Conservation (phyloP, 192 early-diverging fungal species). For the Coemansia sp. region DNA sequence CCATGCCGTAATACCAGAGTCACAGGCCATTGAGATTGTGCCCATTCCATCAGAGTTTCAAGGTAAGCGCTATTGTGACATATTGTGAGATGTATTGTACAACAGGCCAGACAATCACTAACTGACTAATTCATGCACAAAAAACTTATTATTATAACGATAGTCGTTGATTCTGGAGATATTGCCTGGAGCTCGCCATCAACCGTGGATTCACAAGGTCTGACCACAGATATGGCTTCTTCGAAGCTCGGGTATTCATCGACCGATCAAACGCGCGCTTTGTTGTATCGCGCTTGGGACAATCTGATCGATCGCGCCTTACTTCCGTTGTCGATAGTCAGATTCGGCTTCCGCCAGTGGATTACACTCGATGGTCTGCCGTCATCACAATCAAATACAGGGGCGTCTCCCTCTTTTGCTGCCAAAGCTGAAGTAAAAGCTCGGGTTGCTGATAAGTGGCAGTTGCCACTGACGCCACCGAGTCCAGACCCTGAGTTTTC, state of each 20-base stretch:
- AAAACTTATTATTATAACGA: not conserved
- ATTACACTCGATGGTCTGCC: conserved; percentile 26
- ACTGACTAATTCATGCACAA: not conserved
- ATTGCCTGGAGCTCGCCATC: conserved; percentile 24
- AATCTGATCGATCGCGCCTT: conserved; percentile 48
- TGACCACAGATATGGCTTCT: not conserved
- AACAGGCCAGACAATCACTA: not conserved
- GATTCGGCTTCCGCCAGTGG: conserved; percentile 53
- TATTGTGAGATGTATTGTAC: not conserved
- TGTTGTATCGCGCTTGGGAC: conserved; percentile 40
- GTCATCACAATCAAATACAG: not conserved
- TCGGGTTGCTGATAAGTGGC: not conserved
- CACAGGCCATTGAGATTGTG: conserved; percentile 1
- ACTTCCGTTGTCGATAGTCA: conserved; percentile 45
- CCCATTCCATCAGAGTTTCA: conserved; percentile 32
- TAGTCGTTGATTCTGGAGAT: conserved; percentile 34
- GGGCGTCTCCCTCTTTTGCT: not conserved
- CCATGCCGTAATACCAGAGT: conserved; percentile 21
- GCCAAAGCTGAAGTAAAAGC: not conserved
- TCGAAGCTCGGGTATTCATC: not conserved
- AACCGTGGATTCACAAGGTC: not conserved
- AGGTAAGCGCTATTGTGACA: conserved; percentile 16
- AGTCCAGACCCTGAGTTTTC: conserved; percentile 24
- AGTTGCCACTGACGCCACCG: conserved; percentile 30
- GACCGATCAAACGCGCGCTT: not conserved